These are phyloP conservation scores for Crepidotus variabilis DNA, from an alignment of 768 basidiomycete genomes.

Conservation along the genomic window DNA sequence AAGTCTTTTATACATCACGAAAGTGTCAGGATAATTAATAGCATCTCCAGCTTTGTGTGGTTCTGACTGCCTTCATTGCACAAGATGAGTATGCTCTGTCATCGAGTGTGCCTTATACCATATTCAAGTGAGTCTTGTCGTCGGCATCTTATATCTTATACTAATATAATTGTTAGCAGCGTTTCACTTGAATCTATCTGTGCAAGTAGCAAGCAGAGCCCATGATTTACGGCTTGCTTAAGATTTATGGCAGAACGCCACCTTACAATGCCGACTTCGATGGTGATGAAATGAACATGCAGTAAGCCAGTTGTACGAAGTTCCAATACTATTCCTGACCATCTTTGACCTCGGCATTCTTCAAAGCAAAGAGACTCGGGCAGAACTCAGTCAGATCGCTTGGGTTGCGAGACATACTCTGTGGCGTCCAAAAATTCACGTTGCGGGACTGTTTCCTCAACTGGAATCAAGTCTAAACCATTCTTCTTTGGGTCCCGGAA, in stretches of 20 bases:
- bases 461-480: conserved; percentile 95
- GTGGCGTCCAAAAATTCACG: conserved; percentile 96
- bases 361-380: conserved; percentile 96
- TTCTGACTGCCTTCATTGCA: conserved; percentile 98
- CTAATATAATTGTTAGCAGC: conserved; percentile 39
- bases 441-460: conserved; percentile 94
- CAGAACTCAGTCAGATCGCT: conserved; percentile 96
- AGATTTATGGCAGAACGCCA: conserved; percentile 59
- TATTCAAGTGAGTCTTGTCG: conserved; percentile 78
- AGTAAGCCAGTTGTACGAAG: conserved; percentile 56
- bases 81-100: conserved; percentile 99
- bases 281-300: conserved; percentile 99
- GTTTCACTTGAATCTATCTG: conserved; percentile 96
- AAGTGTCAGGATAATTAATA: conserved; percentile 3
- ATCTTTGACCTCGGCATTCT: conserved; percentile 61
- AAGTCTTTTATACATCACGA: conserved; percentile 31
- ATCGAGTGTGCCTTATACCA: conserved; percentile 94
- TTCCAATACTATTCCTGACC: not conserved
- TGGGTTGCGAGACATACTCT: conserved; percentile 99
- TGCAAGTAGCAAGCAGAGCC: conserved; percentile 52
- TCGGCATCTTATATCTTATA: conserved; percentile 1
- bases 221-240: conserved; percentile 21
- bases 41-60: conserved; percentile 64
- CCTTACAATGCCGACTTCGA: conserved; percentile 99
- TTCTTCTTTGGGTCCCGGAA: conserved; percentile 94